phyloP scores from a whole-genome alignment of 257 asterid genomes.

The Lithospermum erythrorhizon region DNA sequence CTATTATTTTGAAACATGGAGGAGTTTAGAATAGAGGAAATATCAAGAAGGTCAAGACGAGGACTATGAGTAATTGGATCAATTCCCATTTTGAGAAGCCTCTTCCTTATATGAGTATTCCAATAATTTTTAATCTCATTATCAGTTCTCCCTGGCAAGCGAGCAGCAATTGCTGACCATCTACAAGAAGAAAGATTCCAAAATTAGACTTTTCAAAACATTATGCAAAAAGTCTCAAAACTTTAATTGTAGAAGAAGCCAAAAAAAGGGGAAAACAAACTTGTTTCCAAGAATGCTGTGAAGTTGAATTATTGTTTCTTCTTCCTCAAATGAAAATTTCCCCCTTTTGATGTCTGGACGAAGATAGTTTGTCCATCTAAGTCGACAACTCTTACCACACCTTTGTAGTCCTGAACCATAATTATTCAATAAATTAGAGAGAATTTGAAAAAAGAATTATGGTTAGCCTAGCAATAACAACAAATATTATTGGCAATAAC shows the following conservation, averaged over 20 bases:
- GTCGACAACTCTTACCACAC: neutral
- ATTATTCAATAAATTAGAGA: no score
- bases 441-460: no score
- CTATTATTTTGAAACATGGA: slow-evolving; percentile 9
- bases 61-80: neutral
- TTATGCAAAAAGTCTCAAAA: no score
- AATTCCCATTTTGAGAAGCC: neutral
- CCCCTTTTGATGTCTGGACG: neutral
- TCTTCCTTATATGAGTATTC: neutral
- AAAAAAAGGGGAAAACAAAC: neutral
- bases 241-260: no score
- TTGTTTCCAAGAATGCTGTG: neutral
- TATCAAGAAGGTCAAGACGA: neutral
- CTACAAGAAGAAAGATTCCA: neutral
- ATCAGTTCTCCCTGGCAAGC: neutral
- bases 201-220: no score
- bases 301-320: neutral
- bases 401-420: neutral
- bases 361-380: neutral
- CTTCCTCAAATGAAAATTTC: neutral
- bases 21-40: neutral
- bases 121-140: neutral
- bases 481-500: no score
- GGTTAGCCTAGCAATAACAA: no score
- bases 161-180: neutral